phyloP scores from a whole-genome alignment of 176 grass and related monocot species.

The Cocos nucifera region DNA sequence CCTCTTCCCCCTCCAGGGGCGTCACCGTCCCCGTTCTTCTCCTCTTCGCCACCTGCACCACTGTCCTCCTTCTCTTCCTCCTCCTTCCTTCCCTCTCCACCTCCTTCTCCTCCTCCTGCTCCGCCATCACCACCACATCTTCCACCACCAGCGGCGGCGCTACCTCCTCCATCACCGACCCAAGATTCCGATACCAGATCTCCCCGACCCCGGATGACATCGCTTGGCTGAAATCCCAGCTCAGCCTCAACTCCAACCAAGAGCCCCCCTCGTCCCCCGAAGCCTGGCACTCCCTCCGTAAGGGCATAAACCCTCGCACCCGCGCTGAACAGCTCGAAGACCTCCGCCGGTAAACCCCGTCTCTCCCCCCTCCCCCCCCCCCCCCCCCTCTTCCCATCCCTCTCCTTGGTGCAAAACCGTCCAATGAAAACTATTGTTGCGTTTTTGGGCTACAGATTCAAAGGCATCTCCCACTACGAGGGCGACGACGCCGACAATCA shows the following conservation, averaged over 20 bases:
- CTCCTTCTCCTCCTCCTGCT: constrained; percentile 22
- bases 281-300: constrained; percentile 61
- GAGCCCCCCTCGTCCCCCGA: constrained; percentile 22
- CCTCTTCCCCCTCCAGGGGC: constrained; percentile 28
- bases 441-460: constrained; percentile 31
- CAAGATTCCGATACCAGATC: constrained; percentile 23
- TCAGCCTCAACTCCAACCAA: constrained; percentile 50
- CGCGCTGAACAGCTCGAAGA: constrained; percentile 69
- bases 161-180: constrained; percentile 29
- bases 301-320: constrained; percentile 92
- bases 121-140: constrained; percentile 13
- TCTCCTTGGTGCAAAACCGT: neutral
- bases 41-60: no score
- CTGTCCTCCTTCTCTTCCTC: constrained; percentile 23
- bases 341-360: constrained; percentile 41
- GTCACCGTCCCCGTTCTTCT: constrained; percentile 45
- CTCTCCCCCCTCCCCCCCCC: neutral
- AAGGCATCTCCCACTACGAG: constrained; percentile 78
- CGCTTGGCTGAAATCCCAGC: constrained; percentile 55
- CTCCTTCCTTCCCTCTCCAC: constrained; percentile 41
- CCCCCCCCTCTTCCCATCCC: constrained; percentile 14
- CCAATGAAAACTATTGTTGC: no score
- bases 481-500: constrained; percentile 42
- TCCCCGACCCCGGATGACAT: constrained; percentile 49
- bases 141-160: constrained; percentile 34